Percentiles rank a stretch among this genome's conserved stretches.
phyloP scores from a whole-genome alignment of 2,329 filamentous ascomycete genomes.

The Monosporascus sp. region DNA sequence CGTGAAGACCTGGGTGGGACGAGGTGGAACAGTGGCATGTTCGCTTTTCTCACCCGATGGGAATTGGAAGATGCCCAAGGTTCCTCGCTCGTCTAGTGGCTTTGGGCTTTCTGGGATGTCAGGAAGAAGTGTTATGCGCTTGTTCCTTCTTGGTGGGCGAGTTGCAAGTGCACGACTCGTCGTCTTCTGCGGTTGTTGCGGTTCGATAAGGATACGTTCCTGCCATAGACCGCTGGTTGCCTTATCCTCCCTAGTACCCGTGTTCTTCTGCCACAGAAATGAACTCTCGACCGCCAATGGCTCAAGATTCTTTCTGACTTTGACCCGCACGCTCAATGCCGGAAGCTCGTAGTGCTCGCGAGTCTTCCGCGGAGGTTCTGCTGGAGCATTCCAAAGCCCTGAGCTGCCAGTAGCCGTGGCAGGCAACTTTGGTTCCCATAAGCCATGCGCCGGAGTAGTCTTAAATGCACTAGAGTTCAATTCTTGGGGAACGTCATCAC shows the following conservation, averaged over 20 bases:
- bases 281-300: constrained; percentile 33
- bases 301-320: constrained; percentile 27
- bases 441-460: constrained; percentile 3
- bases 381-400: constrained; percentile 18
- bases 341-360: constrained; percentile 18
- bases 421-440: constrained; percentile 18
- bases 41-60: constrained; percentile 62
- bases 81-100: constrained; percentile 54
- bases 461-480: background rate
- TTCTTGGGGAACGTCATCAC: background rate
- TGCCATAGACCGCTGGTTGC: constrained; percentile 19
- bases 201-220: constrained; percentile 11
- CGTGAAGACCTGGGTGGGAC: constrained; percentile 33
- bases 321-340: constrained; percentile 30
- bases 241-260: background rate
- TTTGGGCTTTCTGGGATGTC: constrained; percentile 60
- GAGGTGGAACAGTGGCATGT: constrained; percentile 40
- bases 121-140: constrained; percentile 54
- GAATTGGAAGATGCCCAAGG: constrained; percentile 61
- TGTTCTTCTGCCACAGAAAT: constrained; percentile 34
- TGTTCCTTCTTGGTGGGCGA: constrained; percentile 50
- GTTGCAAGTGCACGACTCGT: constrained; percentile 42
- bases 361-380: background rate
- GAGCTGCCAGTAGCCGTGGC: constrained; percentile 2
- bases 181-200: constrained; percentile 17